A percentile compares a stretch with the other conserved stretches of the same genome.
These are phyloP conservation scores for Chloromonas sp. DNA, from an alignment of 163 green algal species.

Conservation along the genomic window DNA sequence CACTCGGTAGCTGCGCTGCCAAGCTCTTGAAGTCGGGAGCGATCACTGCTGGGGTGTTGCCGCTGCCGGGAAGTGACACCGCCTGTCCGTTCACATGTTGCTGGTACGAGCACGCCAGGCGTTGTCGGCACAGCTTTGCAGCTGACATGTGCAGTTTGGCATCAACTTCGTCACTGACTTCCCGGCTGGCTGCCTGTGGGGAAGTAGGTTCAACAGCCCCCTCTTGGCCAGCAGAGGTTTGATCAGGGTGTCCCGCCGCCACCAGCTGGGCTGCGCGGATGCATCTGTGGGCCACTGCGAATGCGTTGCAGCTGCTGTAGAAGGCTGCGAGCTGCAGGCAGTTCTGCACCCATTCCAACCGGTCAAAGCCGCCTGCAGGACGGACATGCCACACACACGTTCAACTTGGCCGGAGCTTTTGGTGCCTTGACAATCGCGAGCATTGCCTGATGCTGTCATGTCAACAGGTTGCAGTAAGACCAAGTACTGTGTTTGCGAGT, in stretches of 20 bases:
- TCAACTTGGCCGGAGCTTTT: not conserved
- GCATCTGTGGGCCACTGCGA: constrained; percentile 41
- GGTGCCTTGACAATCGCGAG: too few species aligned
- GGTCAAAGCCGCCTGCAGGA: constrained; percentile 26
- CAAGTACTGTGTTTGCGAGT: too few species aligned
- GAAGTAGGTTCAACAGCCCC: not conserved
- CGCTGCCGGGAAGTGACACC: not conserved
- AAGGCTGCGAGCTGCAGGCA: constrained; percentile 48
- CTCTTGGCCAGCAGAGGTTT: not conserved
- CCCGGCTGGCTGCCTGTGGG: not conserved
- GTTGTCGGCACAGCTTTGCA: constrained; percentile 35
- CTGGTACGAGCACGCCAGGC: constrained; percentile 16
- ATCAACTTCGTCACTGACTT: constrained; percentile 37
- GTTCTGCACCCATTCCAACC: constrained; percentile 59
- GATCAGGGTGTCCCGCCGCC: not conserved
- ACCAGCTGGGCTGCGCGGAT: constrained; percentile 21
- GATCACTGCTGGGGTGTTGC: not conserved
- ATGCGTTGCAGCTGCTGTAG: constrained; percentile 37
- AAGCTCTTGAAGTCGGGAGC: not conserved
- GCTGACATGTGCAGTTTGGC: constrained; percentile 46
- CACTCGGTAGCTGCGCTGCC: not conserved
- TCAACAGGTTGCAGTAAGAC: too few species aligned
- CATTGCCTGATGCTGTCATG: too few species aligned
- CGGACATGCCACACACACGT: not conserved
- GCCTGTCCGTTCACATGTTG: not conserved